A percentile compares a stretch with the other conserved stretches of the same genome.
Conservation (phyloP, 139 green algal species). For the Astrephomene gubernaculifera region DNA sequence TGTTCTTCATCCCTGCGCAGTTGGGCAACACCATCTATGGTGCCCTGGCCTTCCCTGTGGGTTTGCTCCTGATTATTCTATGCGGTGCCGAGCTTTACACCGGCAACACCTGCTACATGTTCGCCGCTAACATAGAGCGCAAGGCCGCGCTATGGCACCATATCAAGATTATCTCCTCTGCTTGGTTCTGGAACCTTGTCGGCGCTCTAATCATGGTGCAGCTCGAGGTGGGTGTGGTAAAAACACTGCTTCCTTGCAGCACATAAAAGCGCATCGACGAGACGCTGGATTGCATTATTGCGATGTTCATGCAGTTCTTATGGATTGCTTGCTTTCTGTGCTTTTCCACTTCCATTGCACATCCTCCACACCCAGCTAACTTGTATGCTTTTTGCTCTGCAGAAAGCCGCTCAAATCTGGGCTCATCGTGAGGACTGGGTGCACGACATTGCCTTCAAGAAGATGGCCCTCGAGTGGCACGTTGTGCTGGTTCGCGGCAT, state of each 20-base stretch:
- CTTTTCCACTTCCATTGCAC: too few relatives aligned
- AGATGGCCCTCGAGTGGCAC: constrained; percentile 44
- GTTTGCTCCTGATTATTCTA: constrained; percentile 68
- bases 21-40: constrained; percentile 49
- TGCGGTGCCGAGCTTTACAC: constrained; percentile 89
- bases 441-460: constrained; percentile 54
- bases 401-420: background rate
- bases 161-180: constrained; percentile 68
- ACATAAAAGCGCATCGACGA: too few relatives aligned
- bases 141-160: constrained; percentile 52
- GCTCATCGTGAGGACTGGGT: constrained; percentile 48
- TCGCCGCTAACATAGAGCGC: constrained; percentile 65
- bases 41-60: constrained; percentile 71
- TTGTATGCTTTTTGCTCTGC: too few relatives aligned
- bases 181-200: constrained; percentile 82
- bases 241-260: too few relatives aligned
- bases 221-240: constrained; percentile 45
- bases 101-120: constrained; percentile 82
- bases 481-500: constrained; percentile 74
- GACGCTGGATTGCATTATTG: too few relatives aligned
- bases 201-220: constrained; percentile 66
- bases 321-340: too few relatives aligned
- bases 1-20: constrained; percentile 55
- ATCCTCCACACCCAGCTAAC: too few relatives aligned
- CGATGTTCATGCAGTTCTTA: too few relatives aligned